A percentile compares a stretch with the other conserved stretches of the same genome.
These are phyloP conservation scores for Ustulina deusta DNA, from an alignment of 2,329 filamentous ascomycete species.

Conservation along the genomic window DNA sequence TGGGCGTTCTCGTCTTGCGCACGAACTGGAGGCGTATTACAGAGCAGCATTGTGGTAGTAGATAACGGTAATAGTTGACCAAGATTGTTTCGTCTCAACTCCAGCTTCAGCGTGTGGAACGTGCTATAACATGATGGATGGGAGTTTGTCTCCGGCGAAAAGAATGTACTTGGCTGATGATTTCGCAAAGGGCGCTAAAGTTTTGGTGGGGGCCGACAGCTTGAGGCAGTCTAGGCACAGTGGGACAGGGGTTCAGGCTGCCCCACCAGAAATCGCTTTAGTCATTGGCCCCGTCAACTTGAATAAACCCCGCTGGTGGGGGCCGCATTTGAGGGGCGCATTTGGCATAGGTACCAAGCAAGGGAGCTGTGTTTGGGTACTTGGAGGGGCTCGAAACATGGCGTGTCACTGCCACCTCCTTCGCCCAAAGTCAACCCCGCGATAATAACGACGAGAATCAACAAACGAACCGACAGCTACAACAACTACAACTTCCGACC, in stretches of 20 bases:
- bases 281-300: constrained; percentile 39
- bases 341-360: background rate
- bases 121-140: constrained; percentile 44
- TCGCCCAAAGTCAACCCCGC: constrained; percentile 20
- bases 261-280: constrained; percentile 41
- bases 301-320: constrained; percentile 37
- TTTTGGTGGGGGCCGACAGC: constrained; percentile 26
- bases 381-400: constrained; percentile 11
- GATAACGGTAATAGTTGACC: background rate
- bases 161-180: constrained; percentile 10
- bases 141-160: background rate
- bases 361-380: constrained; percentile 14
- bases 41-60: constrained; percentile 70
- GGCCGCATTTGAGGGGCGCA: constrained; percentile 1
- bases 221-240: no score
- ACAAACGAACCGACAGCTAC: background rate
- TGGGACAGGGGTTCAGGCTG: background rate
- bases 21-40: constrained; percentile 56
- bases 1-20: constrained; percentile 14
- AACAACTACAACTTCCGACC: background rate
- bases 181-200: constrained; percentile 21
- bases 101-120: constrained; percentile 6
- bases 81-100: constrained; percentile 7
- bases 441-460: background rate
- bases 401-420: constrained; percentile 12